phyloP scores from a whole-genome alignment of 2,329 filamentous ascomycete species.

The Fusarium sambucinum region DNA sequence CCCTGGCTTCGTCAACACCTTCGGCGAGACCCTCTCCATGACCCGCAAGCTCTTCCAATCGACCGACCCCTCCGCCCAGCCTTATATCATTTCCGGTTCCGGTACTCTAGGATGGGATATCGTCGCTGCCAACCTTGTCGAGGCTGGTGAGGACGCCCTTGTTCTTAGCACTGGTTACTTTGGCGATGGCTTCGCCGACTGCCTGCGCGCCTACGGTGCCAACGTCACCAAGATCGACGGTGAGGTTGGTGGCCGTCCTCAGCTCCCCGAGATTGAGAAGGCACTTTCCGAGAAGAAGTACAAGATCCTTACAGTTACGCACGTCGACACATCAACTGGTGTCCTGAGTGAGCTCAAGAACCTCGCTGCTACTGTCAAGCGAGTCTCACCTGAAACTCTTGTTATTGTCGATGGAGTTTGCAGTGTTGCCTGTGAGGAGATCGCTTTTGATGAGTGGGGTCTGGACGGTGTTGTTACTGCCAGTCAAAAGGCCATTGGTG shows the following conservation, averaged over 20 bases:
- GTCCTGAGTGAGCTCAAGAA: constrained; percentile 92
- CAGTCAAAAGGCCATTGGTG: constrained; percentile 96
- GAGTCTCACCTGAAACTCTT: constrained; percentile 90
- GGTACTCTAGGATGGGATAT: constrained; percentile 98
- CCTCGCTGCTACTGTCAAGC: constrained; percentile 83
- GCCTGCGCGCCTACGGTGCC: constrained; percentile 89
- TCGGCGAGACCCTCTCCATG: constrained; percentile 89
- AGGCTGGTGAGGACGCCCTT: constrained; percentile 89
- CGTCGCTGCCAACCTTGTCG: constrained; percentile 91
- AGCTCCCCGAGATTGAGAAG: constrained; percentile 87
- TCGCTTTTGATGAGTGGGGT: constrained; percentile 94
- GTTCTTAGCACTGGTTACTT: constrained; percentile 98
- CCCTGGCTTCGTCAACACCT: constrained; percentile 86
- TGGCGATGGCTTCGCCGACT: constrained; percentile 92
- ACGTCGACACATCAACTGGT: constrained; percentile 97
- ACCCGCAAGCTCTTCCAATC: constrained; percentile 96
- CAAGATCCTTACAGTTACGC: constrained; percentile 94
- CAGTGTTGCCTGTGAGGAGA: constrained; percentile 95
- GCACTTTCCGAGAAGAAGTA: constrained; percentile 91
- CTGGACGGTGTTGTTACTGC: constrained; percentile 94
- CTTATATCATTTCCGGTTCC: constrained; percentile 92
- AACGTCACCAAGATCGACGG: constrained; percentile 91
- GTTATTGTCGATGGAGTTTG: constrained; percentile 96
- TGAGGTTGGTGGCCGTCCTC: constrained; percentile 86
- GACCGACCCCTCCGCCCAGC: constrained; percentile 82